Base-by-base conservation (phyloP, 2,329 filamentous ascomycete species). In the Colletotrichum sp. region DNA sequence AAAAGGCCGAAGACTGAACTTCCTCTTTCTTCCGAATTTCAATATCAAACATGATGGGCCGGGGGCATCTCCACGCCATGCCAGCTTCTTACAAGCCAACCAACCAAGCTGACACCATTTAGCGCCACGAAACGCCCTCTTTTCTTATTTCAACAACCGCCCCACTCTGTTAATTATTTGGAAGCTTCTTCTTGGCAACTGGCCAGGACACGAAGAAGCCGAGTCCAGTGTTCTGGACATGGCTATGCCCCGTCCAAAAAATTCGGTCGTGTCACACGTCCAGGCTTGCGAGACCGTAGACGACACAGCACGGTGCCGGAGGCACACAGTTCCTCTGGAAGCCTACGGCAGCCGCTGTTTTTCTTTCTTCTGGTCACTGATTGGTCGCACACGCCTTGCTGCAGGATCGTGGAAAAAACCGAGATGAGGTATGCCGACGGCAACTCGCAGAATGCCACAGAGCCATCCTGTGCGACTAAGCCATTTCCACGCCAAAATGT, bases 391-490 rank as follows among this genome's bases (percentile, higher is more conserved):
- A 68, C 65, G 76, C 68, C 68, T 76, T 72, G 75, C 77, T 77
- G 77, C 77, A 78, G 77, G 77, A 78, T 78, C 77, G 75, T 72
- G 64, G 62, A 39, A 76, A 63, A 76, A 69, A 70, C 71, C 36
- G 71, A 78, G 71, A 78, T 78, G 75, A 77, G 52, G 75, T 62
- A 76, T 71, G 60, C 60, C 34, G 52, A 28, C 66, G 75, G 75
- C 75, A 66, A 28, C 55, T 60, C 34, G 63, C 75, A 76, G 75
- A 32, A 66, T 67, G 32, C 65, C 60, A 71, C 49, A 62, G 52
- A 75, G 44, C 63, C 30, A n/a, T 24, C 62, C 26, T 24, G 65
- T 70, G 60, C 39, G 30, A 76, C 64, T 15, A 21, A 63, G 55
- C 34, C 63, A 66, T 76, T 65, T 71, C 39, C 30, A 57, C 68